phyloP scores from a whole-genome alignment of 2,329 filamentous ascomycete species.

The Xylariaceae sp. region DNA sequence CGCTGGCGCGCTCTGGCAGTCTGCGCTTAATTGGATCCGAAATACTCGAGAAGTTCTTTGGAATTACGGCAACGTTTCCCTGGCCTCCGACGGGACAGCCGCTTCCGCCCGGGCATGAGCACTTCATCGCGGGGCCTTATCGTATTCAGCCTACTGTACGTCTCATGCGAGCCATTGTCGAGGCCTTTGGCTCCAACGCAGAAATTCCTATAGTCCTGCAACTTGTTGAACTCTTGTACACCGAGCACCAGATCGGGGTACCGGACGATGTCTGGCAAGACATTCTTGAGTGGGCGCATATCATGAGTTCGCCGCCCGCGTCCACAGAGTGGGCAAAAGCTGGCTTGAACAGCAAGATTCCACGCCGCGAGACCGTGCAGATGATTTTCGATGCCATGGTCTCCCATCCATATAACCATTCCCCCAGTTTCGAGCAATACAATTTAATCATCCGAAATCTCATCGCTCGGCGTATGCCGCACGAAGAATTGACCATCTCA shows the following conservation, averaged over 20 bases:
- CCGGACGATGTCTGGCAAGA: constrained; percentile 57
- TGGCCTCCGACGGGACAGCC: neutral
- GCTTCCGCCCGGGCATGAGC: neutral
- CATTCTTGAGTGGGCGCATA: constrained; percentile 61
- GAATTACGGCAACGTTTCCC: constrained; percentile 21
- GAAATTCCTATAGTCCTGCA: constrained; percentile 54
- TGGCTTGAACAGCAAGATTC: constrained; percentile 29
- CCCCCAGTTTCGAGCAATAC: constrained; percentile 52
- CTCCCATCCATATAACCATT: constrained; percentile 49
- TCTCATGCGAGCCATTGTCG: constrained; percentile 62
- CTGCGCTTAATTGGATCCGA: constrained; percentile 30
- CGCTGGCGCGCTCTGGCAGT: constrained; percentile 37
- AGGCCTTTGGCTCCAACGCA: constrained; percentile 62
- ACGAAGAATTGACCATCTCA: constrained; percentile 3
- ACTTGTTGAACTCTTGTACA: constrained; percentile 58
- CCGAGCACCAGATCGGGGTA: constrained; percentile 53
- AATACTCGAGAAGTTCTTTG: constrained; percentile 31
- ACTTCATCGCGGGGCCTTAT: neutral
- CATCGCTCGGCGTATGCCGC: constrained; percentile 12
- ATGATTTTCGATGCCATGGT: constrained; percentile 57
- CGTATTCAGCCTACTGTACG: constrained; percentile 46
- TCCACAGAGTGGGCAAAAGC: constrained; percentile 35
- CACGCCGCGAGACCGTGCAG: constrained; percentile 42
- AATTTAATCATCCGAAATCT: constrained; percentile 45
- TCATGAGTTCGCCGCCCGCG: constrained; percentile 42